Evolutionary conservation across 2,329 filamentous ascomycete genomes (phyloP).

Genomic region (Fusarium xyrophilum): DNA sequence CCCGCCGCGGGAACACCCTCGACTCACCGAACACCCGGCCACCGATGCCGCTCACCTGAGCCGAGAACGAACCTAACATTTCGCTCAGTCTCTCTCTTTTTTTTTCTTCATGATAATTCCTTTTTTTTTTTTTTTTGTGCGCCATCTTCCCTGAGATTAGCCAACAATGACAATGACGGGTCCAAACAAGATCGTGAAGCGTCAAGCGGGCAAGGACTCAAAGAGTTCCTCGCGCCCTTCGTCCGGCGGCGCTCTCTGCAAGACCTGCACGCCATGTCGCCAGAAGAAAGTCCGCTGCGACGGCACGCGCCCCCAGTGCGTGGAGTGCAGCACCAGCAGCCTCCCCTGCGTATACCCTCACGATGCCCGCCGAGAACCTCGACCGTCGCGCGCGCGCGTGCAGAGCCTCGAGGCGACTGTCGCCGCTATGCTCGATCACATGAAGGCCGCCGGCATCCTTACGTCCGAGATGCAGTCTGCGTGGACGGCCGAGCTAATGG

Average conservation of each 20-base stretch:
- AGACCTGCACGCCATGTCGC: slow-evolving; percentile 47
- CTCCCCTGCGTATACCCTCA: slow-evolving; percentile 45
- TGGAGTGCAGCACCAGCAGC: slow-evolving; percentile 42
- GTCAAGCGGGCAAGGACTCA: slow-evolving; percentile 31
- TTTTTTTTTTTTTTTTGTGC: background rate
- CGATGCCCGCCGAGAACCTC: slow-evolving; percentile 44
- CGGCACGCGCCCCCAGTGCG: slow-evolving; percentile 44
- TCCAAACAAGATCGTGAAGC: slow-evolving; percentile 36
- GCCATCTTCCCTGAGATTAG: background rate
- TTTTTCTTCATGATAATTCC: background rate
- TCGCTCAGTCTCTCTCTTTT: slow-evolving; percentile 1
- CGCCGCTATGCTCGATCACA: slow-evolving; percentile 44
- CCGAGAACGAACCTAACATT: slow-evolving; percentile 6
- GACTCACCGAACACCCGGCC: slow-evolving; percentile 27
- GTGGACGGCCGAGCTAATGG: slow-evolving; percentile 42
- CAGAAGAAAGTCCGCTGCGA: slow-evolving; percentile 49
- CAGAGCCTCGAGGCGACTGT: slow-evolving; percentile 44
- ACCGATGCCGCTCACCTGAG: slow-evolving; percentile 36
- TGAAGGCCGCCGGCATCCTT: slow-evolving; percentile 44
- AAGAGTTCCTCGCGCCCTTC: slow-evolving; percentile 31
- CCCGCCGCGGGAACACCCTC: slow-evolving; percentile 24
- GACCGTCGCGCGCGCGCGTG: slow-evolving; percentile 44
- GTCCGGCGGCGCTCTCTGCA: slow-evolving; percentile 42
- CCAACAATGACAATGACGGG: slow-evolving; percentile 27
- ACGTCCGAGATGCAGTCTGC: slow-evolving; percentile 38